Base-by-base conservation (phyloP, 305 asterid genomes). In the Withania somnifera region DNA sequence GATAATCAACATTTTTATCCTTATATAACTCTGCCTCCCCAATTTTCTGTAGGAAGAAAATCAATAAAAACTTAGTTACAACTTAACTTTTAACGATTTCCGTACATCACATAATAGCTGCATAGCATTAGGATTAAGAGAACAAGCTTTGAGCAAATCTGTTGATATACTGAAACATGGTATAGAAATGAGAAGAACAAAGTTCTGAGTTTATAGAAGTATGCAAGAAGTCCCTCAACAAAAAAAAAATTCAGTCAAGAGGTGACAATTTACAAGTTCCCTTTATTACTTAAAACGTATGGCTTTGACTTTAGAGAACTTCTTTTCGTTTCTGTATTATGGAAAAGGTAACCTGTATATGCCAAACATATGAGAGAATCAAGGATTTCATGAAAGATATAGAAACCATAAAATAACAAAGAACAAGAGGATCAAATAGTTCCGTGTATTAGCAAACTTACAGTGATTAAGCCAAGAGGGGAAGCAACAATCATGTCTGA, bases 401-500 rank as follows among this genome's bases (percentile, higher is more conserved):
- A 73, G 24, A 7, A 17, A 15, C 58, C 79, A 73, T 47, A 73
- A 73, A 24, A 47, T 47, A 42, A 73, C 40, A 73, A 73, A 30
- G 79, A 73, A 53, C 26, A 47, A 47, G 60, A 73, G 50, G 76
- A 13, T 68, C 47, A 32, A 22, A 50, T 22, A 52, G 60, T 11
- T 14, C 38, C 30, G 45, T 57, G 5, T 17, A 30, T 64, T 36
- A 28, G 66, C 8, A 61, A 28, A 20, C 93, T 90, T 90, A 95
- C 99, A 68, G 94, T 92, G 86, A 93, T 86, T 90, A 95, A 85
- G 82, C 94, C 98, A 77, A 95, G 93, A 63, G 99, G 99, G 84
- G 99, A 94, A 82, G 97, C 97, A 88, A 95, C 87, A 85, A 95
- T 91, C 81, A 94, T 84, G 87, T 95, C 99, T n/a, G 99, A 95